Conservation (phyloP, 352 stramenopile genomes). For the Phytophthora sp. region DNA sequence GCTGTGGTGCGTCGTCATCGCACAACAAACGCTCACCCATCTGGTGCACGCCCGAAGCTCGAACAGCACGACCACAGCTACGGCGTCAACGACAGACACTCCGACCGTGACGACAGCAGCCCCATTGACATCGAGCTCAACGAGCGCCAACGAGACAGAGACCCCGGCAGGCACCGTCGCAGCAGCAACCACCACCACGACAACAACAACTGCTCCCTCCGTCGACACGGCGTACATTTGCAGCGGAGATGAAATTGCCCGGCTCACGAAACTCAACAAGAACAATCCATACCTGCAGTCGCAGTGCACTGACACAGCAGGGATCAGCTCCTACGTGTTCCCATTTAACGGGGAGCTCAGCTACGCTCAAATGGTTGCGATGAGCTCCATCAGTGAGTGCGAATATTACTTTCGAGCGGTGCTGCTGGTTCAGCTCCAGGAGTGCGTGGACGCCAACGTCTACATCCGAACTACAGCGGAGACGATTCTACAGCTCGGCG, state of each 20-base stretch:
- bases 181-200: not conserved
- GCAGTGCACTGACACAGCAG: slow-evolving; percentile 21
- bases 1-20: slow-evolving; percentile 14
- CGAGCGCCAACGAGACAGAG: slow-evolving; percentile 3
- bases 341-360: slow-evolving; percentile 37
- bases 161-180: slow-evolving; percentile 22
- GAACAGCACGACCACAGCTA: slow-evolving; percentile 23
- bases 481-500: slow-evolving; percentile 31
- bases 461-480: slow-evolving; percentile 39
- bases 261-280: slow-evolving; percentile 30
- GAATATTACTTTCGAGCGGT: slow-evolving; percentile 37
- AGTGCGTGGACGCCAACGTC: slow-evolving; percentile 40
- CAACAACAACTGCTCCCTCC: not conserved
- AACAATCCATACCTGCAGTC: slow-evolving; percentile 38
- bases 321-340: slow-evolving; percentile 34
- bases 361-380: slow-evolving; percentile 38
- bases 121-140: slow-evolving; percentile 5
- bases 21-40: not conserved
- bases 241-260: slow-evolving; percentile 34
- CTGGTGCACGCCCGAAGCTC: slow-evolving; percentile 1
- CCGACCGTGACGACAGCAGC: slow-evolving; percentile 11
- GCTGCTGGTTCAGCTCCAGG: slow-evolving; percentile 31
- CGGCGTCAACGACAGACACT: slow-evolving; percentile 17
- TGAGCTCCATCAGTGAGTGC: slow-evolving; percentile 27
- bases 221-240: slow-evolving; percentile 35